Percentiles rank a stretch among this genome's conserved stretches.
phyloP scores from a whole-genome alignment of 352 stramenopile species.

The Phytophthora quininea region DNA sequence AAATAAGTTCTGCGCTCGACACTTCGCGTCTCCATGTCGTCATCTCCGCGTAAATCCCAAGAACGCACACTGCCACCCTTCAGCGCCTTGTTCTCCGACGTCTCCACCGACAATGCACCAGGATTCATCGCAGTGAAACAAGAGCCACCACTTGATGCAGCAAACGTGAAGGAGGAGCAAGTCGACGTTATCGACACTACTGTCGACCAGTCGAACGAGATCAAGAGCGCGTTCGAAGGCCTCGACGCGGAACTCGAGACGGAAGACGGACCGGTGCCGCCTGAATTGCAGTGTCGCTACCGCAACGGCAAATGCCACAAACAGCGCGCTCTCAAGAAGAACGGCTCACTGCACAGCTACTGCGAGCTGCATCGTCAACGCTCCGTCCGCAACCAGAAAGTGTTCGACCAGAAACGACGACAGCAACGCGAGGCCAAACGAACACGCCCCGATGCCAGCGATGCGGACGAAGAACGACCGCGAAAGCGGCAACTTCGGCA shows the following conservation, averaged over 20 bases:
- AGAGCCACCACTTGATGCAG: background rate
- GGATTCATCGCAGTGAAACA: too few species aligned
- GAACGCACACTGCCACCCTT: too few species aligned
- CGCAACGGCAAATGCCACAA: slow-evolving; percentile 53
- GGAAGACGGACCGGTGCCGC: background rate
- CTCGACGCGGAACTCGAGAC: slow-evolving; percentile 18
- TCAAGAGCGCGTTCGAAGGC: slow-evolving; percentile 35
- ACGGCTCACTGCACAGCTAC: slow-evolving; percentile 63
- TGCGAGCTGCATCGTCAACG: slow-evolving; percentile 69
- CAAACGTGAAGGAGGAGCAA: background rate
- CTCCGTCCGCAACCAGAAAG: slow-evolving; percentile 63
- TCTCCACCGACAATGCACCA: too few species aligned
- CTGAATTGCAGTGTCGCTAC: slow-evolving; percentile 50
- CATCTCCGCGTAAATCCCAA: too few species aligned
- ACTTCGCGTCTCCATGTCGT: too few species aligned
- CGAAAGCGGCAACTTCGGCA: too few species aligned
- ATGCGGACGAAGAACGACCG: too few species aligned
- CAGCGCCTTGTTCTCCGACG: too few species aligned
- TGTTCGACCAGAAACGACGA: slow-evolving; percentile 59
- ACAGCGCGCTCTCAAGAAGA: slow-evolving; percentile 72
- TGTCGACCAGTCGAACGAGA: slow-evolving; percentile 23
- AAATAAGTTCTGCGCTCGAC: too few species aligned
- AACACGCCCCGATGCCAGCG: too few species aligned
- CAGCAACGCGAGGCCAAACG: background rate
- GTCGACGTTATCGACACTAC: background rate